Evolutionary conservation across 2,329 filamentous ascomycete species (phyloP).

Genomic region (Mycosphaerella sp.): DNA sequence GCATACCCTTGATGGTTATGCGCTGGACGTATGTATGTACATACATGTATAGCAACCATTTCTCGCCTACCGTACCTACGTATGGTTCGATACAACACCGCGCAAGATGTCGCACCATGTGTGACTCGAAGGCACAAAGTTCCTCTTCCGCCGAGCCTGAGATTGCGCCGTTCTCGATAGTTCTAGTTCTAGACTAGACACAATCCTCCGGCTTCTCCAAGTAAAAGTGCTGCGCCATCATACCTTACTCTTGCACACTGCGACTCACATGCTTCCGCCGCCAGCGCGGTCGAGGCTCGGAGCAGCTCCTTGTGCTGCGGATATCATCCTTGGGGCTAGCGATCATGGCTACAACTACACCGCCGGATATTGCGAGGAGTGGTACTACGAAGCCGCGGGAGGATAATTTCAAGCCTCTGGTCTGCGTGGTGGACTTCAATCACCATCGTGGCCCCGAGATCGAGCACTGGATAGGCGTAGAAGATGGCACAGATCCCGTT

Average conservation of each 20-base stretch:
- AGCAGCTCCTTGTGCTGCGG: background rate
- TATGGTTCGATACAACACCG: too few species aligned
- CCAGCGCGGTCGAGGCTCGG: background rate
- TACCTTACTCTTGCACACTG: background rate
- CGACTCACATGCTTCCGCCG: background rate
- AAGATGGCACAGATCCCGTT: constrained; percentile 71
- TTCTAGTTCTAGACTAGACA: background rate
- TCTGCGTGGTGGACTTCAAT: constrained; percentile 51
- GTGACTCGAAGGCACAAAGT: too few species aligned
- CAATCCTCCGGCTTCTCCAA: too few species aligned
- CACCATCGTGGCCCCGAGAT: constrained; percentile 74
- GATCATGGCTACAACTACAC: constrained; percentile 4
- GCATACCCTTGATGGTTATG: constrained; percentile 4
- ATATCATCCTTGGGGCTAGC: background rate
- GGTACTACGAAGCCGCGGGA: constrained; percentile 2
- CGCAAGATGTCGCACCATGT: too few species aligned
- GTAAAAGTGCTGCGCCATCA: too few species aligned
- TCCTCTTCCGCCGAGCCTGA: constrained; percentile 3
- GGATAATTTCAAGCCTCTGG: constrained; percentile 39
- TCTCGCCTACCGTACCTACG: too few species aligned
- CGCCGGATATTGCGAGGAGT: constrained; percentile 1
- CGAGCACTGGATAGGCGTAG: constrained; percentile 78
- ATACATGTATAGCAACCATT: background rate
- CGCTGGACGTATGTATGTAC: constrained; percentile 7
- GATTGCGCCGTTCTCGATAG: constrained; percentile 5